Conservation (phyloP, 768 basidiomycete genomes). For the Boletus coccyginus region DNA sequence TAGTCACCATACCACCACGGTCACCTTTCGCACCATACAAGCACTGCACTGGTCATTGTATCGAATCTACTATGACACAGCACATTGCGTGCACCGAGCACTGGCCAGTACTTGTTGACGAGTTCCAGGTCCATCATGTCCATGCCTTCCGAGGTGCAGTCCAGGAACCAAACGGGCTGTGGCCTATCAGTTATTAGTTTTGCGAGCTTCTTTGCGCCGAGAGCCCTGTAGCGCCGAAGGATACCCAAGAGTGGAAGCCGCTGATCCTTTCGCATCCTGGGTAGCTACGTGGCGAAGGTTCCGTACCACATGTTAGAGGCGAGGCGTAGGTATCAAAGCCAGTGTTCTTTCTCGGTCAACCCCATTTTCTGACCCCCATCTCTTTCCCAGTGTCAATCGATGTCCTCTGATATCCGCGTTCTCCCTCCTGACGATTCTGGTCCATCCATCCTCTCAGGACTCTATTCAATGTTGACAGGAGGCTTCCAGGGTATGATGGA, state of each 20-base stretch:
- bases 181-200: not conserved
- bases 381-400: not conserved
- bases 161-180: not conserved
- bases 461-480: constrained; percentile 13
- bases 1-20: no score
- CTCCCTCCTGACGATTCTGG: constrained; percentile 17
- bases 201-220: not conserved
- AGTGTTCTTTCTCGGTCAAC: not conserved
- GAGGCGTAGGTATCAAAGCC: constrained; percentile 12
- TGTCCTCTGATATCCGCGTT: constrained; percentile 17
- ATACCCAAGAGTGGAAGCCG: constrained; percentile 11
- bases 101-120: not conserved
- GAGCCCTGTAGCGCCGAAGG: not conserved
- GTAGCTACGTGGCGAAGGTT: not conserved
- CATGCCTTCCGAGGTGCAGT: not conserved
- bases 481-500: constrained; percentile 13
- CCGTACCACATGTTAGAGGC: constrained; percentile 14
- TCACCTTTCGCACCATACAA: not conserved
- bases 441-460: constrained; percentile 3
- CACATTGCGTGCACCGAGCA: not conserved
- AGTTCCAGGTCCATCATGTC: not conserved
- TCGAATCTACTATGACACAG: not conserved
- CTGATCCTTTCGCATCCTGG: constrained; percentile 14
- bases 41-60: no score
- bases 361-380: not conserved